Base-by-base conservation (phyloP, 2,329 filamentous ascomycete species). In the Bipolaris oryzae region DNA sequence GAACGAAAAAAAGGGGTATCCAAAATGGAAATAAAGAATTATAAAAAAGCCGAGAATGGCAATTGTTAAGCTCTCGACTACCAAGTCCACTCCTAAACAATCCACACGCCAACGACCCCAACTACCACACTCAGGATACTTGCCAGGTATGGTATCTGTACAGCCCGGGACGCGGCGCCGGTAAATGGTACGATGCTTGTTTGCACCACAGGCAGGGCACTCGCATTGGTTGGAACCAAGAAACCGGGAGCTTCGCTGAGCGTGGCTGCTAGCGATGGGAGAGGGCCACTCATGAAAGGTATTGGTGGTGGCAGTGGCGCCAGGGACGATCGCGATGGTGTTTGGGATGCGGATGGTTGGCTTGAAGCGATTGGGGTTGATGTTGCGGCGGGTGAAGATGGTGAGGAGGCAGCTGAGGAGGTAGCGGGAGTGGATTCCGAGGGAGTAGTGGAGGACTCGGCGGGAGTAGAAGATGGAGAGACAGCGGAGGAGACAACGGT, bases 241-340 rank as follows among this genome's bases (percentile, higher is more conserved):
- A 58, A 55, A 1, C 52, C 56, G 9, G 47, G 16, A 13, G 35
- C 15, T 46, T 54, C 53, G 20, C 28, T 58, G 15, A 60, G 37
- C 11, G 57, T 43, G 1, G 58, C 41, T 49, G 46, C 55, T 5
- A 48, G 46, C 13, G 46, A 33, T n/a, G 47, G 42, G 1, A 51
- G 25, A 21, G 44, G 23, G 2, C 44, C 45, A 5, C 41, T 16
- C 0, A 37, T 6, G 2, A 28, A 44, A 10, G 33, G 25, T 28
- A 6, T 25, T 3, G 51, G 25, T 28, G 25, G 33, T 3, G 46
- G 25, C n/a, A 13, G 20, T 31, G 28, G 33, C 3, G 51, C 18
- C 13, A 13, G 13, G 15, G 38, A 13, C 16, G 46, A 25, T 33
- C 16, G 15, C 6, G 33, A 5, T 3, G 42, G 7, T 28, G 49